phyloP scores from a whole-genome alignment of 1,284 basidiomycete genomes.

The Apiotrichum mycotoxinovorans region DNA sequence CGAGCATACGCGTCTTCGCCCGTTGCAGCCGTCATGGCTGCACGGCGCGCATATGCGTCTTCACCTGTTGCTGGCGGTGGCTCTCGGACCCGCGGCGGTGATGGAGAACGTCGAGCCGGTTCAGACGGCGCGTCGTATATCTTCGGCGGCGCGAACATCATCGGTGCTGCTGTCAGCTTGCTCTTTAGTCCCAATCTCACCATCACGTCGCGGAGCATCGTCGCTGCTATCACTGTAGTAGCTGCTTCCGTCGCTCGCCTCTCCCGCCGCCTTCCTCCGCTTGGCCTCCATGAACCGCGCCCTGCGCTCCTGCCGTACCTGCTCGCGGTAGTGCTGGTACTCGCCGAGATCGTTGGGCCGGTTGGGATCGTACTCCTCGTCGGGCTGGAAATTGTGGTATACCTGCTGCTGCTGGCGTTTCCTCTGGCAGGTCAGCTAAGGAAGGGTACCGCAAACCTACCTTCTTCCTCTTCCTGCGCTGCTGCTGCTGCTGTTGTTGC shows the following conservation, averaged over 20 bases:
- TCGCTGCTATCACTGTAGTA: conserved; percentile 45
- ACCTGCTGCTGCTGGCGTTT: conserved; percentile 19
- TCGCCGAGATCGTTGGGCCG: conserved; percentile 49
- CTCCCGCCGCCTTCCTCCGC: conserved; percentile 29
- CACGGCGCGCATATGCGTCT: conserved; percentile 32
- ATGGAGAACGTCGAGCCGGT: conserved; percentile 7
- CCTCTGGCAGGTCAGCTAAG: not conserved
- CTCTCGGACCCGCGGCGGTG: conserved; percentile 2
- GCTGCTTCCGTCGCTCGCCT: conserved; percentile 36
- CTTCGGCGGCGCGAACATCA: conserved; percentile 45
- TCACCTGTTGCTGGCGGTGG: conserved; percentile 6
- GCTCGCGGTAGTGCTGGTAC: conserved; percentile 45
- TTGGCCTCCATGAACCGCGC: conserved; percentile 7
- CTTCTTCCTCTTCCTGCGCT: conserved; percentile 41
- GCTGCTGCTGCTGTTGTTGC: conserved; percentile 8
- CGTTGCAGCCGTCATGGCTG: conserved; percentile 23
- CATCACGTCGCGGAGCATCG: conserved; percentile 44
- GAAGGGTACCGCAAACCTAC: conserved; percentile 11
- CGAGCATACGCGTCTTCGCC: conserved; percentile 45
- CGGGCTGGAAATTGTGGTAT: conserved; percentile 43
- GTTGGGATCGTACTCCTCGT: conserved; percentile 48
- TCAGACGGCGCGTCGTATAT: conserved; percentile 20
- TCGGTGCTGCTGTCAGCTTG: conserved; percentile 33
- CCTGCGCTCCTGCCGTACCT: conserved; percentile 34
- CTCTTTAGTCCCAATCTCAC: conserved; percentile 28